Evolutionary conservation across 2,329 filamentous ascomycete species (phyloP).

Genomic region (Curvularia lunata): DNA sequence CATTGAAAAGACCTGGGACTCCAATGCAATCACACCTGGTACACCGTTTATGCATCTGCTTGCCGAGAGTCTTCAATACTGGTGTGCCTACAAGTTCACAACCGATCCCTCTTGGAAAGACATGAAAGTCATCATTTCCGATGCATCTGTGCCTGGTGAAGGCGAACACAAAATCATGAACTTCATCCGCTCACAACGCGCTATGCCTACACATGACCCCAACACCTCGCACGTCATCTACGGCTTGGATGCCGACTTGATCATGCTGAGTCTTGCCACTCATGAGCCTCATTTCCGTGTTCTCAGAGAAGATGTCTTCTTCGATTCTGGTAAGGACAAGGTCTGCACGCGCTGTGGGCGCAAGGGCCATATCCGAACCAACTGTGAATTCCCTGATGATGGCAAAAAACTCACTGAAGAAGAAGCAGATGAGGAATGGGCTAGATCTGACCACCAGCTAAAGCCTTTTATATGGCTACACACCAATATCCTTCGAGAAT

Average conservation of each 20-base stretch:
- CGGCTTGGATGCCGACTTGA: slow-evolving; percentile 94
- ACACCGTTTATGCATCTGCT: slow-evolving; percentile 99
- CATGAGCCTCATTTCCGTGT: slow-evolving; percentile 98
- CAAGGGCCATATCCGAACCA: slow-evolving; percentile 85
- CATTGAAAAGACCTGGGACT: slow-evolving; percentile 90
- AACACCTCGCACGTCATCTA: slow-evolving; percentile 99
- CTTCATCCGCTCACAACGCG: slow-evolving; percentile 91
- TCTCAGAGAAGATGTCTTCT: slow-evolving; percentile 94
- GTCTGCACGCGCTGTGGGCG: slow-evolving; percentile 92
- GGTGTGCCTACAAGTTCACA: slow-evolving; percentile 97
- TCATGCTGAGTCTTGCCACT: slow-evolving; percentile 96
- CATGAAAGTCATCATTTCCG: slow-evolving; percentile 97
- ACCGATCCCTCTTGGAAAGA: slow-evolving; percentile 91
- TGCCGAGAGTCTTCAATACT: slow-evolving; percentile 87
- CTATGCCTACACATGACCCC: slow-evolving; percentile 88
- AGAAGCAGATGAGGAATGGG: slow-evolving; percentile 62
- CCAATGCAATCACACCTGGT: slow-evolving; percentile 86
- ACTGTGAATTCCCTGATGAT: slow-evolving; percentile 63
- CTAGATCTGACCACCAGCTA: slow-evolving; percentile 53
- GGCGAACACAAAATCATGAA: slow-evolving; percentile 99
- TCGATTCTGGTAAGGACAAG: slow-evolving; percentile 81
- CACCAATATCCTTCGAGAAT: slow-evolving; percentile 89
- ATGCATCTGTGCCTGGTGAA: slow-evolving; percentile 96
- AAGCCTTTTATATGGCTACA: slow-evolving; percentile 99
- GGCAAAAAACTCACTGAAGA: slow-evolving; percentile 80